Conservation (phyloP, 495 filamentous ascomycete genomes). For the Hypoxylon crocopeplum region DNA sequence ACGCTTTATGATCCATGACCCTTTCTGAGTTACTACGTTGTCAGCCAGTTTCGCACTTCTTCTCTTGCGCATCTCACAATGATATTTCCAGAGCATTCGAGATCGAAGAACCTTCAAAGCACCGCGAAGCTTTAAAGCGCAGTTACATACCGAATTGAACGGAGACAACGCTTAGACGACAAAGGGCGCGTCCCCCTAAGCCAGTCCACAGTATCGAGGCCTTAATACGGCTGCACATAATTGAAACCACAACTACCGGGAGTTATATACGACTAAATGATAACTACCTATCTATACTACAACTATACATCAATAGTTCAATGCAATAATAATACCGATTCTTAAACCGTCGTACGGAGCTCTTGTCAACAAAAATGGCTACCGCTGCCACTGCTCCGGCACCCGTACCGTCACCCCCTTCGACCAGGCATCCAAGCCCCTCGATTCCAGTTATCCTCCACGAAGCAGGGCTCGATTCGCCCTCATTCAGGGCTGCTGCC, state of each 20-base stretch:
- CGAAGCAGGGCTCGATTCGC: slow-evolving; percentile 95
- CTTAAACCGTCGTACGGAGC: slow-evolving; percentile 7
- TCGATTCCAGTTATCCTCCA: slow-evolving; percentile 82
- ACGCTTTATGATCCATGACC: slow-evolving; percentile 2
- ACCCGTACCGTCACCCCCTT: slow-evolving; percentile 19
- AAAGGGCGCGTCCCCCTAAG: slow-evolving; percentile 8
- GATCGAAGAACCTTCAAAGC: neutral
- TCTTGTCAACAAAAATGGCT: slow-evolving; percentile 24
- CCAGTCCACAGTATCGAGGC: neutral
- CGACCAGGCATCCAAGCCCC: slow-evolving; percentile 43
- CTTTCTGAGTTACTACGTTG: too few species aligned
- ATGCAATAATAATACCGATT: slow-evolving; percentile 20
- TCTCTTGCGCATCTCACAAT: too few species aligned
- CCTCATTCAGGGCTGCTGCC: slow-evolving; percentile 89
- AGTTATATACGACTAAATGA: slow-evolving; percentile 1
- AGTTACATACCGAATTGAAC: slow-evolving; percentile 1
- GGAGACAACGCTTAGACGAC: slow-evolving; percentile 2
- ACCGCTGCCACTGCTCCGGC: slow-evolving; percentile 17
- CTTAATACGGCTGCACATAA: neutral
- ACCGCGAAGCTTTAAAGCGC: neutral
- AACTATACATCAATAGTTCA: slow-evolving; percentile 1
- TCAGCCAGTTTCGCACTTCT: too few species aligned
- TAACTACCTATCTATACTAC: slow-evolving; percentile 4
- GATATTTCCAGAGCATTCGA: slow-evolving; percentile 5
- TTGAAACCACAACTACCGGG: neutral